Base-by-base conservation (phyloP, 225 moss, liverwort and hornwort genomes). In the Antitrichia curtipendula region DNA sequence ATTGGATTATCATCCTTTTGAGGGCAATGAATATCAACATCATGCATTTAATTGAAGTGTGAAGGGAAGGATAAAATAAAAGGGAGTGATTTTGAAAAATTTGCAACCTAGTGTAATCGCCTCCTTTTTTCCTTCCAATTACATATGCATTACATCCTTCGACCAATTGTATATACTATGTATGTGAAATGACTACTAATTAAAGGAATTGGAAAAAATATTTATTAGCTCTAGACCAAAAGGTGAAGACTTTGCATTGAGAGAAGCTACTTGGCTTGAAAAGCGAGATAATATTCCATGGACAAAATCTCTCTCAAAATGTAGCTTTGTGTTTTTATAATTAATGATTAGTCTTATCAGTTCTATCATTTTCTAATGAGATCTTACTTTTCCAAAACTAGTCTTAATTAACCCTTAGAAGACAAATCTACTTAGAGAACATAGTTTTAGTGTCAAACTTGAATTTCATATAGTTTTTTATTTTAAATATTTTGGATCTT, bases 31-130 rank as follows among this genome's bases (percentile, higher is more conserved):
- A 68, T 22, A 22, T 22, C 4, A 6, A 21, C 22, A 68, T 68
- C 2, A 22, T 12, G 13, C 34, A 68, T 38, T 22, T 10, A 12
- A 12, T 3, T 12, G 0, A 68, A 38, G 12, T 38, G 3, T 0
- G 50, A 2, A 3, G 19, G 4, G 13, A 4, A 3, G 2, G 6
- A 12, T 0, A 16, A 34, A 66, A 38, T 68, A 68, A 5, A 70
- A 27, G 5, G 3, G 25, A 70, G 3, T 4, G 38, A 38, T 13
- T 38, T 0, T 0, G 0, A 28, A 28, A 72, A 45, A 45, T 6
- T 72, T 72, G 4, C 2, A 43, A 2, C 2, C 0, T 6, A 0
- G 3, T 43, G 3, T 43, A 27, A 41, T 27, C 0, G 1, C 9
- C 0, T 27, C 5, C n/a, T 1, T 16, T 28, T n/a, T 19, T 19